Base-by-base conservation (phyloP, 2,329 filamentous ascomycete genomes). In the Tolypocladium pustulatum region DNA sequence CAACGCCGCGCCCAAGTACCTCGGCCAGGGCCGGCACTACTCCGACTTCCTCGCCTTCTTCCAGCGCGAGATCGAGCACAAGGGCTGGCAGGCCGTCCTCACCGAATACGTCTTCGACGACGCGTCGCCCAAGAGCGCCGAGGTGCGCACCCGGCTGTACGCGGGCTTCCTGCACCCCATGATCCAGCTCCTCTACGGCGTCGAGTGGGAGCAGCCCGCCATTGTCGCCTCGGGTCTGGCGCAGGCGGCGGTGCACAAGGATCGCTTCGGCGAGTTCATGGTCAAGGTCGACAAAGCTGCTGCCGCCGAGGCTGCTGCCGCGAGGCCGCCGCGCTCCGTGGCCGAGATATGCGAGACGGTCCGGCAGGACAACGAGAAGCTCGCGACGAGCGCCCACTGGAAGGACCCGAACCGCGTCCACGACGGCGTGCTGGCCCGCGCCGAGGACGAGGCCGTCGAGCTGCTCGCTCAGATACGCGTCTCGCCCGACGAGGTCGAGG, bases 181-280 rank as follows among this genome's bases (percentile, higher is more conserved):
- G 20, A 92, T 96, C 62, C 90, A 96, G 68, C 80, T 96, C 25
- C 89, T 91, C 55, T 96, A 91, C 68, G 91, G 89, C 5, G 69
- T 96, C 40, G 91, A 96, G 69, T 96, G 91, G 75, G 71, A 81
- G 12, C 90, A 96, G 68, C 90, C 90, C 2, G 88, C 88, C 41
- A 85, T 96, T 60, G 79, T 96, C 34, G 90, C 91, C 7, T 84
- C 93, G 73, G 91, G 78, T 1, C 81, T 96, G 22, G 90, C 91
- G 0, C 87, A 95, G 73, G 79, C 88, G 1, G 84, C 87, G 9
- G 82, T 91, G 1, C 90, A 95, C 67, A 74, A 78, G 8, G 73
- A 79, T 51, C 80, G 81, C 71, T 76, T 88, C 1, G 75, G 72
- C 1, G 63, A 70, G 0, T 82, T 86, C 61, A 76, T 94, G 34